These are phyloP conservation scores for Coccomyxa sp. DNA, from an alignment of 139 green algal species.

Conservation along the genomic window DNA sequence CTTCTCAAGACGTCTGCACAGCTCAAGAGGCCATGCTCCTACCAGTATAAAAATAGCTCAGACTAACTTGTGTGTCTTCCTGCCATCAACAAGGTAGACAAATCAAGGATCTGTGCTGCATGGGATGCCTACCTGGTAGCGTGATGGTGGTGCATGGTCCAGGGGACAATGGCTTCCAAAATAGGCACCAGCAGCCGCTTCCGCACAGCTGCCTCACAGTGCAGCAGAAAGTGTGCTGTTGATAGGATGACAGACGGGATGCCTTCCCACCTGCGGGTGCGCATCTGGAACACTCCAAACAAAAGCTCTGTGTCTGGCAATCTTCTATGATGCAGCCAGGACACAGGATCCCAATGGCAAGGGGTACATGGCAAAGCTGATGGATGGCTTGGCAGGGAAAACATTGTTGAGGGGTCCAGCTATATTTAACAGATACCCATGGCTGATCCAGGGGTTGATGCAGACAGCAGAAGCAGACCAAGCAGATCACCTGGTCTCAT, in stretches of 20 bases:
- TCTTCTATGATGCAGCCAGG: too few relatives aligned
- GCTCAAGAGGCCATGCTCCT: too few relatives aligned
- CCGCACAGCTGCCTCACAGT: neutral
- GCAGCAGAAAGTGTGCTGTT: constrained; percentile 13
- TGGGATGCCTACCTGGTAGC: constrained; percentile 13
- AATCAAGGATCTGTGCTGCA: neutral
- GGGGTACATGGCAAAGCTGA: too few relatives aligned
- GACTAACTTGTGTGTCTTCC: neutral
- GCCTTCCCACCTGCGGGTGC: constrained; percentile 30
- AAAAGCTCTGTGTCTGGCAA: too few relatives aligned
- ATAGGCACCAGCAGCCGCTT: constrained; percentile 19
- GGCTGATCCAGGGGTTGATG: too few relatives aligned
- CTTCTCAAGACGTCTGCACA: too few relatives aligned
- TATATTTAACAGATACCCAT: too few relatives aligned
- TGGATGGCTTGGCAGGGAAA: too few relatives aligned
- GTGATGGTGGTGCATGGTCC: constrained; percentile 67
- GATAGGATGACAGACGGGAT: constrained; percentile 49
- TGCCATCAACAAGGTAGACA: too few relatives aligned
- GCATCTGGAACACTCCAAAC: too few relatives aligned
- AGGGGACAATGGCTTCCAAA: constrained; percentile 46
- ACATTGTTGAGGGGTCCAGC: too few relatives aligned
- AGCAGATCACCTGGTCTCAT: constrained; percentile 16
- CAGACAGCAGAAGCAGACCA: neutral
- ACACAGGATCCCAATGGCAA: too few relatives aligned
- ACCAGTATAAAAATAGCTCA: neutral